phyloP scores from a whole-genome alignment of 1,139 yeast genomes.

The Hyphopichia fennica region DNA sequence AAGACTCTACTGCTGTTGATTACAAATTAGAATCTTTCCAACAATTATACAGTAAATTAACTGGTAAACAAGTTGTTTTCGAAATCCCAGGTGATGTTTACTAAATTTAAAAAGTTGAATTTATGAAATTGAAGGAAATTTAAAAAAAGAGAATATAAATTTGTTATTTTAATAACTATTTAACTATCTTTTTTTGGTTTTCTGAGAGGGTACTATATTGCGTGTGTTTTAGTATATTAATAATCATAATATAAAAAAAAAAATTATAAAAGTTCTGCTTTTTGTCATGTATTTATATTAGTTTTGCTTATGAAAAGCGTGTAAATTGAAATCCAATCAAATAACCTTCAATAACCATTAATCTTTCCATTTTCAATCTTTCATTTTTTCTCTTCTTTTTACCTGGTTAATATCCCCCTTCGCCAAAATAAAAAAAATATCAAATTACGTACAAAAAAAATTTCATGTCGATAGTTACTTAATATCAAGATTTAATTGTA shows the following conservation, averaged over 20 bases:
- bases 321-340: too few relatives aligned
- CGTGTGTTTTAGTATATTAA: slow-evolving; percentile 8
- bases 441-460: neutral
- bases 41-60: slow-evolving; percentile 96
- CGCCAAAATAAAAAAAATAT: neutral
- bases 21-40: slow-evolving; percentile 99
- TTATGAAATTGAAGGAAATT: neutral
- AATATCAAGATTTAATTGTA: too few relatives aligned
- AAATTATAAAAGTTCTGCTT: neutral
- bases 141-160: neutral
- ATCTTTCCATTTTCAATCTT: neutral
- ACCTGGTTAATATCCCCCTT: neutral
- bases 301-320: neutral
- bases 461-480: too few relatives aligned
- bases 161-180: neutral
- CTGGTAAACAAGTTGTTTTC: slow-evolving; percentile 99
- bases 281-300: neutral
- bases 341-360: too few relatives aligned
- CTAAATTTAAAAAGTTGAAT: slow-evolving; percentile 21
- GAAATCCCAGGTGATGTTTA: slow-evolving; percentile 80
- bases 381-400: neutral
- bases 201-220: slow-evolving; percentile 4
- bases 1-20: slow-evolving; percentile 96
- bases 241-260: slow-evolving; percentile 3
- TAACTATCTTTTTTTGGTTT: neutral